A percentile compares a stretch with the other conserved stretches of the same genome.
Evolutionary conservation across 2,329 filamentous ascomycete species (phyloP).

Genomic region (Fusarium verrucosum): DNA sequence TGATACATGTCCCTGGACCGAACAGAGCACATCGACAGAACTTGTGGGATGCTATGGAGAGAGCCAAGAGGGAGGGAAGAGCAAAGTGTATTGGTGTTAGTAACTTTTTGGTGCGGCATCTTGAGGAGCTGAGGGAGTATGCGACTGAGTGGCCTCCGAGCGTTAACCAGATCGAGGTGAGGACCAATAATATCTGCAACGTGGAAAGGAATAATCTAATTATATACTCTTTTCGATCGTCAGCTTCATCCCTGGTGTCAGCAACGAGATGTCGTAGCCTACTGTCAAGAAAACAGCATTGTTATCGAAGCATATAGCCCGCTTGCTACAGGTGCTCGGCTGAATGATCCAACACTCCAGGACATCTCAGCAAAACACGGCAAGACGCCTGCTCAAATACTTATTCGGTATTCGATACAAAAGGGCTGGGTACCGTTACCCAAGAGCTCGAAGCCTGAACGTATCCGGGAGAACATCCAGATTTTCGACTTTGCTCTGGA

Average conservation of each 20-base stretch:
- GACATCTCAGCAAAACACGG: slow-evolving; percentile 66
- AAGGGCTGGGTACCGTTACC: slow-evolving; percentile 75
- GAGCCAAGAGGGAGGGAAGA: slow-evolving; percentile 65
- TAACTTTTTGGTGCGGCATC: slow-evolving; percentile 74
- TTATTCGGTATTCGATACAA: slow-evolving; percentile 75
- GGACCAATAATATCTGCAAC: slow-evolving; percentile 30
- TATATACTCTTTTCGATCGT: neutral
- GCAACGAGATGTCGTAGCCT: slow-evolving; percentile 52
- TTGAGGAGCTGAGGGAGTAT: slow-evolving; percentile 73
- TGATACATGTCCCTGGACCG: slow-evolving; percentile 72
- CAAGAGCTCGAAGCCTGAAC: slow-evolving; percentile 68
- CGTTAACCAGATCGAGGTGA: slow-evolving; percentile 78
- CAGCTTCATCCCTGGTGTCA: slow-evolving; percentile 79
- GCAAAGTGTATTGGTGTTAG: slow-evolving; percentile 75
- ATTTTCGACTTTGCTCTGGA: slow-evolving; percentile 69
- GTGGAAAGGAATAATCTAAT: neutral
- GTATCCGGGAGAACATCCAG: slow-evolving; percentile 68
- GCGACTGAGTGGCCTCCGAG: slow-evolving; percentile 75
- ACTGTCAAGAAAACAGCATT: slow-evolving; percentile 83
- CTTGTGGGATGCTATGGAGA: slow-evolving; percentile 74
- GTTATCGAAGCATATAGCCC: slow-evolving; percentile 54
- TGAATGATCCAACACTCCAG: slow-evolving; percentile 65
- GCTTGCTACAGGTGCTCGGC: slow-evolving; percentile 47
- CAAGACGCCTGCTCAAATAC: slow-evolving; percentile 70
- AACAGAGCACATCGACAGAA: slow-evolving; percentile 65